Percentiles rank a stretch among this genome's conserved stretches.
Conservation (phyloP, 495 filamentous ascomycete species). For the Neurospora sp. region DNA sequence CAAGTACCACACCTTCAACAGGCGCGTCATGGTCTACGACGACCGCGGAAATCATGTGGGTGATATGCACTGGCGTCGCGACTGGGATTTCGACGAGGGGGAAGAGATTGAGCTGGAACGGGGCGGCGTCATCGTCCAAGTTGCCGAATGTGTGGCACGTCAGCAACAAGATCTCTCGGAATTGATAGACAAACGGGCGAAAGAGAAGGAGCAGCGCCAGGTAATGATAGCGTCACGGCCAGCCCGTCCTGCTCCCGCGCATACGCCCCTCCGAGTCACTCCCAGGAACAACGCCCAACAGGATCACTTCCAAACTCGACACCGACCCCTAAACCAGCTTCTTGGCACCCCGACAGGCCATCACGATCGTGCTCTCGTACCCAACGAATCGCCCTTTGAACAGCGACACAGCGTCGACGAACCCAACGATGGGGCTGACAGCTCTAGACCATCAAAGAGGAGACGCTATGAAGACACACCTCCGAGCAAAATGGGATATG, state of each 20-base stretch:
- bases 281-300: not conserved
- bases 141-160: slow-evolving; percentile 60
- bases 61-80: slow-evolving; percentile 71
- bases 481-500: slow-evolving; percentile 40
- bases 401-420: slow-evolving; percentile 25
- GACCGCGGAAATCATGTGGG: slow-evolving; percentile 68
- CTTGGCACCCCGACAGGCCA: slow-evolving; percentile 40
- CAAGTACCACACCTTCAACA: slow-evolving; percentile 85
- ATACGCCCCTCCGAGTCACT: slow-evolving; percentile 3
- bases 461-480: slow-evolving; percentile 25
- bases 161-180: slow-evolving; percentile 67
- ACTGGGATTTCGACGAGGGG: slow-evolving; percentile 55
- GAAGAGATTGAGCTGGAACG: slow-evolving; percentile 77
- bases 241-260: slow-evolving; percentile 2
- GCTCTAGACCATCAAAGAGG: slow-evolving; percentile 24
- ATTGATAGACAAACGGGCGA: slow-evolving; percentile 55
- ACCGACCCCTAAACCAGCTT: slow-evolving; percentile 35
- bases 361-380: slow-evolving; percentile 39
- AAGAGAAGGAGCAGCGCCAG: slow-evolving; percentile 38
- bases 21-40: slow-evolving; percentile 85
- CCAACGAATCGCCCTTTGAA: slow-evolving; percentile 41
- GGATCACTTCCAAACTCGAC: slow-evolving; percentile 26
- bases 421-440: slow-evolving; percentile 5
- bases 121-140: slow-evolving; percentile 63
- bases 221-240: slow-evolving; percentile 23